Base-by-base conservation (phyloP, 371 early-diverging fungal genomes). In the Apophysomyces variabilis region DNA sequence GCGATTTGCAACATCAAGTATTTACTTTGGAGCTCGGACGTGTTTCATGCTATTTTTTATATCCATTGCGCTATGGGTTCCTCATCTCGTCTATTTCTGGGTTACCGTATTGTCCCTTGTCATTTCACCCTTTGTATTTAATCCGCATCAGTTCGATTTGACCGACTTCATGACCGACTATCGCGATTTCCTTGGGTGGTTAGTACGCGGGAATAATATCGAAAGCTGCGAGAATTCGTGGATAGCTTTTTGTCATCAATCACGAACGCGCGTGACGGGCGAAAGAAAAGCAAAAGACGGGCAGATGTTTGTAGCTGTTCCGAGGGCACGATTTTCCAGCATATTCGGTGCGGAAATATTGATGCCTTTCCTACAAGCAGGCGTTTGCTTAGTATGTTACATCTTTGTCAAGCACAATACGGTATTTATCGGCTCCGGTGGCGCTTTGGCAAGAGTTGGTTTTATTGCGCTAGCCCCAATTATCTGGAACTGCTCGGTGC, bases 81-180 rank as follows among this genome's bases (percentile, higher is more conserved):
- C 90, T 35, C 93, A 92, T 38, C 65, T 95, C 61, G 79, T 90
- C 58, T 95, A 95, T 73, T 94, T 96, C 66, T 95, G 95, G 94
- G 80, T 91, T 39, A 92, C 91, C 38, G 89, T 90, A 8, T 70
- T 87, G 6, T 87, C 93, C 0, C 70, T 95, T 14, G 68, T 88
- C 36, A 75, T 94, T 21, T 89, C 93, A 14, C 94, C 95, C 0
- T 94, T 92, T 73, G 67, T 94, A 38, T 95, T 93, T 77, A 95
- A 95, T 61, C 94, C 94, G 11, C 93, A 93, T 65, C 93, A 92
- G 69, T 94, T 94, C 64, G 87, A 87, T 5, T 73, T 89, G 38
- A 79, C 75, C 1, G 92, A 92, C 61, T 92, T 93, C 62, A 85
- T 94, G 60, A 72, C 85, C 13, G 95, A 94, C 64, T 94, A 93